phyloP scores from a whole-genome alignment of 2,329 filamentous ascomycete species.

The Neofusicoccum laricinum region DNA sequence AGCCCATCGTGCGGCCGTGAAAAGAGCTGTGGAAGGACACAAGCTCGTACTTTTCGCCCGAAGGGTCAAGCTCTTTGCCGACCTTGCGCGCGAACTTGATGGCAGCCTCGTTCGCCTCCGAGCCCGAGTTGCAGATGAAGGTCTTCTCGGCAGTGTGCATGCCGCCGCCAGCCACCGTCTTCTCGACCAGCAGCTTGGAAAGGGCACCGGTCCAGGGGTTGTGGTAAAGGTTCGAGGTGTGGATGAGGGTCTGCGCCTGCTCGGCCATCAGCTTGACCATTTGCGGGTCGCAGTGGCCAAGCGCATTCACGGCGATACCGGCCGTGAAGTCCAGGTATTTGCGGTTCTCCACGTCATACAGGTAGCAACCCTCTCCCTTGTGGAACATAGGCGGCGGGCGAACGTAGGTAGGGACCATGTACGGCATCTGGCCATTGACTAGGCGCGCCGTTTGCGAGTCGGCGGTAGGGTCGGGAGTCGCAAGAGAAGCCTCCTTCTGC shows the following conservation, averaged over 20 bases:
- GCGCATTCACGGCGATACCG: slow-evolving; percentile 89
- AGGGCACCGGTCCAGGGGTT: slow-evolving; percentile 93
- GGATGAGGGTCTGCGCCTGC: slow-evolving; percentile 74
- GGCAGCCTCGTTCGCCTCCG: slow-evolving; percentile 95
- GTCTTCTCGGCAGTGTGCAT: slow-evolving; percentile 79
- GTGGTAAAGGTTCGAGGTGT: slow-evolving; percentile 95
- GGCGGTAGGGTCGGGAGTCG: slow-evolving; percentile 69
- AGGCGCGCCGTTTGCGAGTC: slow-evolving; percentile 74
- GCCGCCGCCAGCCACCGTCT: slow-evolving; percentile 72
- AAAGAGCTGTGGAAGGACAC: slow-evolving; percentile 92
- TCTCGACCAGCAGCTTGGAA: slow-evolving; percentile 78
- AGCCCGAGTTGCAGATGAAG: slow-evolving; percentile 95
- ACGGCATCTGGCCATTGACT: slow-evolving; percentile 72
- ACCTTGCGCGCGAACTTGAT: slow-evolving; percentile 96
- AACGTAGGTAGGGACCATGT: slow-evolving; percentile 94
- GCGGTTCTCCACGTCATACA: slow-evolving; percentile 87
- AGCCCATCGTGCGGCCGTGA: slow-evolving; percentile 95
- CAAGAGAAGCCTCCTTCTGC: slow-evolving; percentile 41
- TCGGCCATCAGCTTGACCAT: slow-evolving; percentile 72
- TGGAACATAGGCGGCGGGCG: slow-evolving; percentile 88
- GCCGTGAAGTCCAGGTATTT: slow-evolving; percentile 93
- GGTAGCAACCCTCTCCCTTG: slow-evolving; percentile 78
- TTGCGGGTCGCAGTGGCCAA: slow-evolving; percentile 85
- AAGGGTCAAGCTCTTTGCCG: slow-evolving; percentile 71
- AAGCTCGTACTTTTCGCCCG: slow-evolving; percentile 73